These are phyloP conservation scores for Penicillium dipodomyicola DNA, from an alignment of 495 filamentous ascomycete genomes.

Conservation along the genomic window DNA sequence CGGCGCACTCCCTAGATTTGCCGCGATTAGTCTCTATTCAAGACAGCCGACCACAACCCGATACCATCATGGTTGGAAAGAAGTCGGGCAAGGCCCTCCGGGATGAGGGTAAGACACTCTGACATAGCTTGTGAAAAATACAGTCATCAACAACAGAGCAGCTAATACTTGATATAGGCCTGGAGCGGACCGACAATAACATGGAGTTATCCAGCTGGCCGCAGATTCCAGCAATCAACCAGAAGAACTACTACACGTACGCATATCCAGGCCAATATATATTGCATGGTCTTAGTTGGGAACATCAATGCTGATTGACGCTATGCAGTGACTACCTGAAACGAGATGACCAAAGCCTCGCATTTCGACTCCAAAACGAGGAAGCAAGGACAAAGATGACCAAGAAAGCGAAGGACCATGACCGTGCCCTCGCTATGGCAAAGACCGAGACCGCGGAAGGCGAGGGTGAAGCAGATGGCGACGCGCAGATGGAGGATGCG, in stretches of 20 bases:
- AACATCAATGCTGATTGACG: slow-evolving; percentile 13
- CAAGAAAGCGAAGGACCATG: slow-evolving; percentile 78
- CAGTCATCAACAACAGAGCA: background rate
- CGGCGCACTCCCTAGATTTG: slow-evolving; percentile 26
- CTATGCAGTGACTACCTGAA: slow-evolving; percentile 84
- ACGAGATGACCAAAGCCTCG: slow-evolving; percentile 92
- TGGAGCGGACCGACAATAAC: slow-evolving; percentile 95
- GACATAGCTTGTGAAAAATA: background rate
- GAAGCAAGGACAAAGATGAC: slow-evolving; percentile 75
- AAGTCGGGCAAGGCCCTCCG: slow-evolving; percentile 62
- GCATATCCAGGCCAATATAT: slow-evolving; percentile 29
- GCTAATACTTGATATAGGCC: slow-evolving; percentile 52
- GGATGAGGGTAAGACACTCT: slow-evolving; percentile 53
- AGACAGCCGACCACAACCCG: slow-evolving; percentile 4
- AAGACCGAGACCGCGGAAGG: slow-evolving; percentile 46
- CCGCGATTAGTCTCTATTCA: slow-evolving; percentile 10
- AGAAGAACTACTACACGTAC: slow-evolving; percentile 99
- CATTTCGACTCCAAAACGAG: slow-evolving; percentile 80
- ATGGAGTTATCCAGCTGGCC: slow-evolving; percentile 95
- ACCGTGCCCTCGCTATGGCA: slow-evolving; percentile 75
- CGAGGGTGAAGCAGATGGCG: slow-evolving; percentile 56
- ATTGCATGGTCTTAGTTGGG: background rate
- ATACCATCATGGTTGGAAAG: slow-evolving; percentile 58
- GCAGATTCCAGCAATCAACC: slow-evolving; percentile 86
- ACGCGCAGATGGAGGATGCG: slow-evolving; percentile 63